Base-by-base conservation (phyloP, 83 land plant genomes). In the Isoetes engelmannii region DNA sequence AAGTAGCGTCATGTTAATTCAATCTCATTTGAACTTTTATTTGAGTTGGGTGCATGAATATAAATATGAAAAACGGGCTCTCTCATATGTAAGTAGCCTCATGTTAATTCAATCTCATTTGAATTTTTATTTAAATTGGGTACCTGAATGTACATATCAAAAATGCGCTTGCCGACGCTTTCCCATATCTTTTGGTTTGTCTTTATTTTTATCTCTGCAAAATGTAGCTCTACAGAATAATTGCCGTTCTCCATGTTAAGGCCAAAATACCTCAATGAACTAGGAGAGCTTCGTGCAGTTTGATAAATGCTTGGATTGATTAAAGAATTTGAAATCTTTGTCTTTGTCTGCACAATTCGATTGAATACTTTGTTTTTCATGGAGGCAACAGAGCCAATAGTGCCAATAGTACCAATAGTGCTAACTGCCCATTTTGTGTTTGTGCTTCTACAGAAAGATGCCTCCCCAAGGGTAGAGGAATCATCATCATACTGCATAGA, bases 61-160 rank as follows among this genome's bases (percentile, higher is more conserved):
- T 67, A 67, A 47, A 67, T 61, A 4, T 67, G 64, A 49, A 67
- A 67, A 10, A 48, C 4, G 18, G 64, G 48, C 50, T 37, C n/a
- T n/a, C n/a, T n/a, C 37, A 28, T 28, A 28, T 28, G 37, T 28
- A 28, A 28, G 1, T 2, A 2, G 37, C 37, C 37, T 2, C 37
- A 0, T 28, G 2, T 28, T 28, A 28, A 28, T 28, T 2, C 37
- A 28, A 28, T 28, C 2, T 28, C 37, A 28, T n/a, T 0, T 28
- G 37, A 28, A 2, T 2, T 28, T 2, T 28, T 28, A 28, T 28
- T 18, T 9, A 59, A 13, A 7, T 2, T 12, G 57, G 37, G 5
- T 65, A 67, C 69, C 69, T 67, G 69, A 37, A 67, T 67, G 61
- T 67, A 67, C 1, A 67, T 61, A 4, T 67, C 69, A 49, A 67